Conservation (phyloP, 2,329 filamentous ascomycete genomes). For the Gliomastix tumulicola region DNA sequence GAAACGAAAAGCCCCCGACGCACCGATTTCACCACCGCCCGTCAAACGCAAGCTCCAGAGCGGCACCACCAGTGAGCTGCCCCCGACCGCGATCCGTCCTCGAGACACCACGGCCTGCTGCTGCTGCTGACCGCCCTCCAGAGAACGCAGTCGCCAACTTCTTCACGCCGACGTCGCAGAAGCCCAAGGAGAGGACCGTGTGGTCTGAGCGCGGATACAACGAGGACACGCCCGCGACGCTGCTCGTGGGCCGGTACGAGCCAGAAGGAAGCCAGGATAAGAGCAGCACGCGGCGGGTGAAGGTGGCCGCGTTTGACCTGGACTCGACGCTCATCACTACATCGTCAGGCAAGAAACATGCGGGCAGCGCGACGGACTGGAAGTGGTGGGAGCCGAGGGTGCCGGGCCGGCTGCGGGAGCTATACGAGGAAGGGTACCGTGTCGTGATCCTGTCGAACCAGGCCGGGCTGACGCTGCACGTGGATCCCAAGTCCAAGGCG, state of each 20-base stretch:
- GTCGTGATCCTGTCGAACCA: slow-evolving; percentile 86
- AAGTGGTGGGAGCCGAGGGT: slow-evolving; percentile 84
- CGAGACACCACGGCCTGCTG: neutral
- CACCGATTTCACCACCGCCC: slow-evolving; percentile 44
- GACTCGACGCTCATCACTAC: slow-evolving; percentile 84
- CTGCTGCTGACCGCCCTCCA: slow-evolving; percentile 21
- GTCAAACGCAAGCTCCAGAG: slow-evolving; percentile 45
- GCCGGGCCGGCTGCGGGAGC: slow-evolving; percentile 55
- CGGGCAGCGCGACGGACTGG: slow-evolving; percentile 70
- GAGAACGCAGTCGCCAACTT: slow-evolving; percentile 71
- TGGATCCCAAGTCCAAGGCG: slow-evolving; percentile 57
- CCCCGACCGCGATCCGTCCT: too few relatives aligned
- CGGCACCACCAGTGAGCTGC: slow-evolving; percentile 39
- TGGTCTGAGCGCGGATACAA: slow-evolving; percentile 62
- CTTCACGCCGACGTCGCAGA: slow-evolving; percentile 82
- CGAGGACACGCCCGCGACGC: slow-evolving; percentile 41
- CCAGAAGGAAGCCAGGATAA: slow-evolving; percentile 28
- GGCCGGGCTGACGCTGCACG: slow-evolving; percentile 69
- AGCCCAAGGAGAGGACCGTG: slow-evolving; percentile 64
- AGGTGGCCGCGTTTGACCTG: slow-evolving; percentile 67
- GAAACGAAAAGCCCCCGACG: slow-evolving; percentile 29
- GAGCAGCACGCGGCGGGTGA: slow-evolving; percentile 31
- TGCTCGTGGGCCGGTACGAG: slow-evolving; percentile 70
- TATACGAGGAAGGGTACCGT: slow-evolving; percentile 66
- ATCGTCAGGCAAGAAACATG: slow-evolving; percentile 73